Evolutionary conservation across 495 filamentous ascomycete species (phyloP).

Genomic region (Lineolata rhizophorae): DNA sequence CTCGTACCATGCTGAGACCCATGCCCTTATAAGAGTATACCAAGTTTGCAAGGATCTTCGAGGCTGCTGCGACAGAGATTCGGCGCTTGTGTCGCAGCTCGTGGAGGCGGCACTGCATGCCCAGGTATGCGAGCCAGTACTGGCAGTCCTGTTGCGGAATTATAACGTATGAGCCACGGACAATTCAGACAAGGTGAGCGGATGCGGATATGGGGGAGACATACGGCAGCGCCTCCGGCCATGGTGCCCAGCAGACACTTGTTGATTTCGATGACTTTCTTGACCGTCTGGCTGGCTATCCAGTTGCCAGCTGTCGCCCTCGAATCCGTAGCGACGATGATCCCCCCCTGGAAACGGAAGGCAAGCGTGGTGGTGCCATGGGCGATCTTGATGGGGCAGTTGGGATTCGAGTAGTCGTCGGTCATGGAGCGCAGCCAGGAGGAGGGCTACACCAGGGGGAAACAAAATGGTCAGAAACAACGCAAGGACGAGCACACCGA

Average conservation of each 20-base stretch:
- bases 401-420: slow-evolving; percentile 89
- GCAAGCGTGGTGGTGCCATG: slow-evolving; percentile 98
- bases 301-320: slow-evolving; percentile 90
- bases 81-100: slow-evolving; percentile 98
- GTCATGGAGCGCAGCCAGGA: slow-evolving; percentile 92
- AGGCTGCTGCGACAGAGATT: slow-evolving; percentile 89
- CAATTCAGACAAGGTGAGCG: neutral
- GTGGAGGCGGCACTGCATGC: slow-evolving; percentile 96
- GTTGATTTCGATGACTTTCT: slow-evolving; percentile 97
- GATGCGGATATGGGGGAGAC: slow-evolving; percentile 11
- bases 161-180: neutral
- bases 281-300: slow-evolving; percentile 98
- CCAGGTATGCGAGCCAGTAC: slow-evolving; percentile 97
- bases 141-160: slow-evolving; percentile 65
- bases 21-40: slow-evolving; percentile 97
- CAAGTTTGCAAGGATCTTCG: slow-evolving; percentile 95
- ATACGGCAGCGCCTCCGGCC: slow-evolving; percentile 87
- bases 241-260: slow-evolving; percentile 83
- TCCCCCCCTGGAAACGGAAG: slow-evolving; percentile 92
- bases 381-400: slow-evolving; percentile 94
- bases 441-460: slow-evolving; percentile 32
- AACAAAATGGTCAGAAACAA: slow-evolving; percentile 1
- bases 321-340: slow-evolving; percentile 95
- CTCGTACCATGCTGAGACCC: slow-evolving; percentile 73
- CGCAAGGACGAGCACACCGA: no score